These are phyloP conservation scores for Thamnidium elegans DNA, from an alignment of 192 early-diverging fungal species.

Conservation along the genomic window DNA sequence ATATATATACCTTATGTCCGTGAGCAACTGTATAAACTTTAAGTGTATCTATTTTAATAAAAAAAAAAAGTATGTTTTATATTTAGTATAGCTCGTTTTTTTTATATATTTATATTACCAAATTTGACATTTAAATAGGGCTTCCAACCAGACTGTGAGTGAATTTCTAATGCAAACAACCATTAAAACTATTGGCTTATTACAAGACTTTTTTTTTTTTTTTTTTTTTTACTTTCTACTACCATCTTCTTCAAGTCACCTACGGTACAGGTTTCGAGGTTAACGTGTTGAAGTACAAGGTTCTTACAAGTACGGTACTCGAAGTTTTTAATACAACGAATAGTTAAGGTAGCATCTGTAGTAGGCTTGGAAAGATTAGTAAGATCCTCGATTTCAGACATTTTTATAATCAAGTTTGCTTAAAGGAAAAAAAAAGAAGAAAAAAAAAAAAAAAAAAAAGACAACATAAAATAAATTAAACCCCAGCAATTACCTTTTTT, in stretches of 20 bases:
- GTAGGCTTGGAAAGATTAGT: slow-evolving; percentile 46
- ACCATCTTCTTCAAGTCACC: slow-evolving; percentile 57
- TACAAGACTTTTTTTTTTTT: neutral
- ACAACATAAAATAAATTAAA: neutral
- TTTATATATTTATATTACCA: slow-evolving; percentile 56
- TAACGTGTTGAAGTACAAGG: slow-evolving; percentile 70
- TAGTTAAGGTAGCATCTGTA: slow-evolving; percentile 64
- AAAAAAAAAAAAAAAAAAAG: slow-evolving; percentile 5
- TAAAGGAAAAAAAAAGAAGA: neutral
- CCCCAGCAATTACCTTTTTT: neutral
- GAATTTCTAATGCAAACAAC: slow-evolving; percentile 48
- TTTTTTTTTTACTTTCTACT: slow-evolving; percentile 48
- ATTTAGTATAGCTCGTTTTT: neutral
- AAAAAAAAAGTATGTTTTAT: neutral
- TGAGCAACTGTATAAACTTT: slow-evolving; percentile 74
- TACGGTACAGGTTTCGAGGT: slow-evolving; percentile 63
- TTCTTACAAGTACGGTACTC: slow-evolving; percentile 87
- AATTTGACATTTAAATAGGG: slow-evolving; percentile 65
- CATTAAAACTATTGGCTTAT: neutral
- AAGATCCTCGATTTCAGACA: slow-evolving; percentile 22
- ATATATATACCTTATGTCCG: slow-evolving; percentile 62
- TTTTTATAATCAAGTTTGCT: neutral
- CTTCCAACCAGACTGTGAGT: slow-evolving; percentile 59
- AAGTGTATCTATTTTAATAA: slow-evolving; percentile 58
- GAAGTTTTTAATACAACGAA: slow-evolving; percentile 87